phyloP scores from a whole-genome alignment of 2,329 filamentous ascomycete species.

The Sporothrix schenckii region DNA sequence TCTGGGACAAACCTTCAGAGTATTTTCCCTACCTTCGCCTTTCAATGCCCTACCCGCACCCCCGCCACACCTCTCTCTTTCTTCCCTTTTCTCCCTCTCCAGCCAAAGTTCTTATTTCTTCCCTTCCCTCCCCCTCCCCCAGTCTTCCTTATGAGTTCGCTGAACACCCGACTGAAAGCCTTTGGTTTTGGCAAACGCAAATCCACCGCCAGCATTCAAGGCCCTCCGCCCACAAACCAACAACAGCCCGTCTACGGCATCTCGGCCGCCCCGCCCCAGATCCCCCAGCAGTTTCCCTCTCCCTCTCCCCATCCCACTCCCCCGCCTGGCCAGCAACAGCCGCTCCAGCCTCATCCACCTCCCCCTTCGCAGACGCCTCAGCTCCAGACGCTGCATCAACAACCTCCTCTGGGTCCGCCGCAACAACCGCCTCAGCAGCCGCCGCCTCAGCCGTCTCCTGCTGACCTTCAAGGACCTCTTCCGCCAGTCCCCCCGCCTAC shows the following conservation, averaged over 20 bases:
- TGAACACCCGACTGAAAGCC: slow-evolving; percentile 65
- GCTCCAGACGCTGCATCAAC: slow-evolving; percentile 27
- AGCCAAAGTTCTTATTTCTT: slow-evolving; percentile 37
- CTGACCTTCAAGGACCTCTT: slow-evolving; percentile 31
- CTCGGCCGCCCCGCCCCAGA: slow-evolving; percentile 49
- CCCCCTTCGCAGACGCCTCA: slow-evolving; percentile 37
- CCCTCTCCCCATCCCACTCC: slow-evolving; percentile 36
- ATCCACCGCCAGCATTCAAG: slow-evolving; percentile 64
- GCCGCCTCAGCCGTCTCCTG: slow-evolving; percentile 42
- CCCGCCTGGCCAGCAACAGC: slow-evolving; percentile 29
- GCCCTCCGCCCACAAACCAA: slow-evolving; percentile 37
- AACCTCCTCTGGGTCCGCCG: slow-evolving; percentile 36
- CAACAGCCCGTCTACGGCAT: slow-evolving; percentile 35
- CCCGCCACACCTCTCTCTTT: slow-evolving; percentile 20
- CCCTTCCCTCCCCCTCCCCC: slow-evolving; percentile 40
- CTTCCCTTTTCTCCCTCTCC: background rate
- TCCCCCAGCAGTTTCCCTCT: slow-evolving; percentile 54
- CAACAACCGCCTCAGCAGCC: slow-evolving; percentile 35
- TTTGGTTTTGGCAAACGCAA: slow-evolving; percentile 81
- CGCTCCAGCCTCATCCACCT: slow-evolving; percentile 35
- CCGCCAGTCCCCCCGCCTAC: slow-evolving; percentile 24
- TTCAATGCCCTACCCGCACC: slow-evolving; percentile 21
- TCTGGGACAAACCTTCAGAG: background rate
- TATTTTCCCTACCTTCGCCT: slow-evolving; percentile 9
- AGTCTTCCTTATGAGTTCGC: slow-evolving; percentile 65